phyloP scores from a whole-genome alignment of 352 stramenopile genomes.

The Globisporangium ultimum region DNA sequence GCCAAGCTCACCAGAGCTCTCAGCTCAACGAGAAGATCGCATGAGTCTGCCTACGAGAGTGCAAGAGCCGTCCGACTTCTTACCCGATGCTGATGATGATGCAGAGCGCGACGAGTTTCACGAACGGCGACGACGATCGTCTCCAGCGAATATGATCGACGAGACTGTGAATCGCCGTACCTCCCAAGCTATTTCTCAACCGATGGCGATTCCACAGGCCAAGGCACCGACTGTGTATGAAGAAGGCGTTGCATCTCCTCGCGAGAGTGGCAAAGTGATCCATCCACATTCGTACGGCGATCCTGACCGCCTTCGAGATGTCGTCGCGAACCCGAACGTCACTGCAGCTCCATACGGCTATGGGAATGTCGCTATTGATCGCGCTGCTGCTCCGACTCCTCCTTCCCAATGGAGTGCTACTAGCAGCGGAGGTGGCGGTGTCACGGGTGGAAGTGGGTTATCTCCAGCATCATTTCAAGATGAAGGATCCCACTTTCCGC shows the following conservation, averaged over 20 bases:
- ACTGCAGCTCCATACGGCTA: slow-evolving; percentile 71
- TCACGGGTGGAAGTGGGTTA: slow-evolving; percentile 26
- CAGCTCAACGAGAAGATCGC: slow-evolving; percentile 10
- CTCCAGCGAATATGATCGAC: slow-evolving; percentile 15
- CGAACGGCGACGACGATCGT: slow-evolving; percentile 15
- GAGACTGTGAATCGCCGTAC: slow-evolving; percentile 16
- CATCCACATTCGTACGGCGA: slow-evolving; percentile 75
- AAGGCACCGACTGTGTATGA: slow-evolving; percentile 33
- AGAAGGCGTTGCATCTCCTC: slow-evolving; percentile 16
- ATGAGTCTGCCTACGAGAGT: slow-evolving; percentile 5
- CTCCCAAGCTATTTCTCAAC: slow-evolving; percentile 56
- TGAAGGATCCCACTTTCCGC: slow-evolving; percentile 32
- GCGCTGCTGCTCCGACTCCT: slow-evolving; percentile 14
- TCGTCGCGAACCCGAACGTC: slow-evolving; percentile 60
- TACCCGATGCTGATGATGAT: slow-evolving; percentile 8
- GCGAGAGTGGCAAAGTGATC: slow-evolving; percentile 28
- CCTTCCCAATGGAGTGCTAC: slow-evolving; percentile 19
- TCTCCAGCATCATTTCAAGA: slow-evolving; percentile 39
- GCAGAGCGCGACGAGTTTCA: slow-evolving; percentile 4
- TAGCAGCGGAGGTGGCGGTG: slow-evolving; percentile 16
- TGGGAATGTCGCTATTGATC: slow-evolving; percentile 68
- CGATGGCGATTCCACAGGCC: slow-evolving; percentile 73
- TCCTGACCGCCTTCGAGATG: slow-evolving; percentile 36
- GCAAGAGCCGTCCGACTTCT: slow-evolving; percentile 9
- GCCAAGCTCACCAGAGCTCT: slow-evolving; percentile 49